Evolutionary conservation across 805 yeast species (phyloP).

Genomic region (Ogataea nakhonphanomensis): DNA sequence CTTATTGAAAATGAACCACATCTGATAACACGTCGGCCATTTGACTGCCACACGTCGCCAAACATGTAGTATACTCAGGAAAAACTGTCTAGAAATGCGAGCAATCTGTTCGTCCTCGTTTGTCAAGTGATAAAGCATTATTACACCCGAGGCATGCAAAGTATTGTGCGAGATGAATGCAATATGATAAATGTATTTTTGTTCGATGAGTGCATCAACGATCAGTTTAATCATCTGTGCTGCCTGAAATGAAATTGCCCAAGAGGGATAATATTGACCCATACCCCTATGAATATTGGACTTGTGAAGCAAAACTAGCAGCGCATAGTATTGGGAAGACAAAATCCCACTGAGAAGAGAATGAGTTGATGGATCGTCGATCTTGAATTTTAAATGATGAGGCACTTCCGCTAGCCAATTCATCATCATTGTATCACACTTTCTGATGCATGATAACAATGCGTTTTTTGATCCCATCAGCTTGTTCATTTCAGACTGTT

Average conservation of each 20-base stretch:
- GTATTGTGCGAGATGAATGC: conserved; percentile 38
- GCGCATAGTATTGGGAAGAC: conserved; percentile 67
- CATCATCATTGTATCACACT: conserved; percentile 73
- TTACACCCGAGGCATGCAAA: conserved; percentile 59
- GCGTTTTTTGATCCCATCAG: conserved; percentile 46
- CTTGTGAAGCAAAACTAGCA: conserved; percentile 68
- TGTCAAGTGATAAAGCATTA: conserved; percentile 63
- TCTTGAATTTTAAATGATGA: conserved; percentile 55
- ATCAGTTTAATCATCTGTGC: conserved; percentile 71
- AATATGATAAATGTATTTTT: conserved; percentile 42
- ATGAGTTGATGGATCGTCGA: conserved; percentile 51
- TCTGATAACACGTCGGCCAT: conserved; percentile 53
- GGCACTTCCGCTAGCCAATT: conserved; percentile 72
- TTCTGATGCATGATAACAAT: conserved; percentile 41
- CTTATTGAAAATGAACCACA: conserved; percentile 49
- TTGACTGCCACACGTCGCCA: conserved; percentile 43
- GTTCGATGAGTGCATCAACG: conserved; percentile 51
- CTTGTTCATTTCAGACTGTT: conserved; percentile 69
- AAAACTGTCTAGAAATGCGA: conserved; percentile 24
- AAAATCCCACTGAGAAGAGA: conserved; percentile 55
- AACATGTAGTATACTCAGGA: conserved; percentile 27
- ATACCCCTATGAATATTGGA: conserved; percentile 52
- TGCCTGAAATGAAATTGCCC: conserved; percentile 82
- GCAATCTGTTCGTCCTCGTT: conserved; percentile 27
- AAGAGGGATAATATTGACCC: conserved; percentile 45